Conservation (phyloP, 2,329 filamentous ascomycete species). For the Rasamsonia emersonii region DNA sequence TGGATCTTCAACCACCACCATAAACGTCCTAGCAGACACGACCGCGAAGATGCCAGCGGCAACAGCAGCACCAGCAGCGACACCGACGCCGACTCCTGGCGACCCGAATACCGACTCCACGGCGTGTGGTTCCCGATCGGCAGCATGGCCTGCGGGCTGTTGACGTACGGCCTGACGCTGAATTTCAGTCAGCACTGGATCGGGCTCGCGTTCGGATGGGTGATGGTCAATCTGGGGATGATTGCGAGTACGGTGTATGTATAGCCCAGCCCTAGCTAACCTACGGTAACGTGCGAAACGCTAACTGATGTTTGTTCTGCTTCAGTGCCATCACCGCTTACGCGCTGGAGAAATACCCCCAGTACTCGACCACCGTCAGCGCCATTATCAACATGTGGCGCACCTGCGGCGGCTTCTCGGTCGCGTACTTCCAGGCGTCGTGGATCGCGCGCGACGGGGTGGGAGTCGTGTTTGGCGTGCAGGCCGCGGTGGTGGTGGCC, state of each 20-base stretch:
- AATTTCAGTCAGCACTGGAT: slow-evolving; percentile 28
- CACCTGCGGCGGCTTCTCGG: slow-evolving; percentile 29
- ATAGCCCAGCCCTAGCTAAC: not conserved
- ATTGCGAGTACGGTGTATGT: slow-evolving; percentile 26
- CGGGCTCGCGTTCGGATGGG: slow-evolving; percentile 29
- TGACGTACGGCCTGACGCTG: slow-evolving; percentile 27
- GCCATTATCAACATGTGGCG: slow-evolving; percentile 33
- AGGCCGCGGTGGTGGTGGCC: slow-evolving; percentile 22
- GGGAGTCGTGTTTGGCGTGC: slow-evolving; percentile 25
- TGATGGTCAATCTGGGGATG: slow-evolving; percentile 29
- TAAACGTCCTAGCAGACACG: slow-evolving; percentile 4
- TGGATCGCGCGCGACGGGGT: slow-evolving; percentile 25
- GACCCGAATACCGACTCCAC: slow-evolving; percentile 26
- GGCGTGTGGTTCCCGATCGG: slow-evolving; percentile 26
- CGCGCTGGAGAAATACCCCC: slow-evolving; percentile 28
- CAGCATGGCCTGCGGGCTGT: slow-evolving; percentile 22
- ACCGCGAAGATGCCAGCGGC: not conserved
- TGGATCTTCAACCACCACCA: slow-evolving; percentile 20
- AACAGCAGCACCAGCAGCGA: not conserved
- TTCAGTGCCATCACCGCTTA: slow-evolving; percentile 27
- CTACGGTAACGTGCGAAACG: not conserved
- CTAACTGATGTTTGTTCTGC: slow-evolving; percentile 1
- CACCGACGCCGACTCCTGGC: slow-evolving; percentile 12
- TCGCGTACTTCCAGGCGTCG: slow-evolving; percentile 29
- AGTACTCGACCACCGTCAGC: slow-evolving; percentile 24